Conservation (phyloP, 2,329 filamentous ascomycete species). For the Talaromyces sp. region DNA sequence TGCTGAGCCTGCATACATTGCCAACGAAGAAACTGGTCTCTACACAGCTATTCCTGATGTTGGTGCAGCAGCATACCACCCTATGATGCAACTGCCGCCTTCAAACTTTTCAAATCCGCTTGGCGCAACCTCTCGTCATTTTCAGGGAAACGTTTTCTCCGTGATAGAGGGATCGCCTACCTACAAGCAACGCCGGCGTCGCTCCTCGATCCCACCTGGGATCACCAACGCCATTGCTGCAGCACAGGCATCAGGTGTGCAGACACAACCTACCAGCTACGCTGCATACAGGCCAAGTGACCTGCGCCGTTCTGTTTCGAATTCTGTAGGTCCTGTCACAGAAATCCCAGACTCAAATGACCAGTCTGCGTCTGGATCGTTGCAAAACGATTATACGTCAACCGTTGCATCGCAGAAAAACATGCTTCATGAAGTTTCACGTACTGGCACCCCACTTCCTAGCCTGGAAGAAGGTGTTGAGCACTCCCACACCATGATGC, state of each 20-base stretch:
- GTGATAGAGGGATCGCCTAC: constrained; percentile 97
- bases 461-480: constrained; percentile 78
- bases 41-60: constrained; percentile 95
- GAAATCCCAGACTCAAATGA: constrained; percentile 76
- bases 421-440: constrained; percentile 71
- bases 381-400: constrained; percentile 63
- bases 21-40: constrained; percentile 93
- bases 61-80: constrained; percentile 69
- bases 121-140: constrained; percentile 63
- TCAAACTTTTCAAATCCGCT: constrained; percentile 82
- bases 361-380: constrained; percentile 74
- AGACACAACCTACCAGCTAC: constrained; percentile 46
- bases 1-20: constrained; percentile 91
- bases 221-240: constrained; percentile 67
- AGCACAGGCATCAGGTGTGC: constrained; percentile 42
- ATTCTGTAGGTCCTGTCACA: constrained; percentile 74
- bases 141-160: constrained; percentile 79
- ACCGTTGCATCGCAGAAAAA: constrained; percentile 75
- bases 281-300: constrained; percentile 79
- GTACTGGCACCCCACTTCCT: constrained; percentile 85
- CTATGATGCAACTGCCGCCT: constrained; percentile 85
- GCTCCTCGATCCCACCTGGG: constrained; percentile 85
- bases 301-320: constrained; percentile 83
- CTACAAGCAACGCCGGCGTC: constrained; percentile 93
- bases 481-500: constrained; percentile 62